These are phyloP conservation scores for Kodamaea suecica DNA, from an alignment of 1,139 yeast species.

Conservation along the genomic window DNA sequence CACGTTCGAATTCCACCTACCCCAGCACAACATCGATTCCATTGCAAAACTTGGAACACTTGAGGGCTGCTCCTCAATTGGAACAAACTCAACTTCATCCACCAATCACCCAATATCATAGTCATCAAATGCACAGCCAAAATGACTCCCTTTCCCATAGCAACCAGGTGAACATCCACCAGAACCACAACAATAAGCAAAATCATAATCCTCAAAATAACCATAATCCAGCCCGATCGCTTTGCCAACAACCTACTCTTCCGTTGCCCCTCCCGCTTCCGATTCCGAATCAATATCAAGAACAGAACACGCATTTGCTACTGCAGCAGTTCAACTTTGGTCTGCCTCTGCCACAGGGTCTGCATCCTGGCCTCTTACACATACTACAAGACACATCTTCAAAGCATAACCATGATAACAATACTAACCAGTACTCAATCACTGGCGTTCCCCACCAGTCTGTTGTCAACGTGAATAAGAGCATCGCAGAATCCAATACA, in stretches of 20 bases:
- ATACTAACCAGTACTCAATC: constrained; percentile 1
- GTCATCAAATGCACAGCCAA: too few species aligned
- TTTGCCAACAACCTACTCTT: not conserved
- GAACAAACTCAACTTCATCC: not conserved
- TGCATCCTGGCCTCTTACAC: too few species aligned
- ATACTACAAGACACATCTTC: too few species aligned
- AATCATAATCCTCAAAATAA: not conserved
- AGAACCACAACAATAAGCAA: not conserved
- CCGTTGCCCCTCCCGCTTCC: not conserved
- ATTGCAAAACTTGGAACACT: not conserved
- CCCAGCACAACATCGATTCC: too few species aligned
- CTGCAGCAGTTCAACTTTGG: not conserved
- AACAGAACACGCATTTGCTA: not conserved
- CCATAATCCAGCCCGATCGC: too few species aligned
- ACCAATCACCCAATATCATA: too few species aligned
- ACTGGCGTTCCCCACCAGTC: constrained; percentile 1
- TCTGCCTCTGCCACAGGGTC: too few species aligned
- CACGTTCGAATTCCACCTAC: too few species aligned
- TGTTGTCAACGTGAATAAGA: constrained; percentile 8
- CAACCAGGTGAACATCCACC: too few species aligned
- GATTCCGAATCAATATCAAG: not conserved
- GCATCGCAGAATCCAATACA: constrained; percentile 20
- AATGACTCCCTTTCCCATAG: too few species aligned
- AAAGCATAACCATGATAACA: too few species aligned
- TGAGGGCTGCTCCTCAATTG: not conserved